Percentiles rank a stretch among this genome's conserved stretches.
These are phyloP conservation scores for Phytophthora rubi DNA, from an alignment of 352 stramenopile genomes.

Conservation along the genomic window DNA sequence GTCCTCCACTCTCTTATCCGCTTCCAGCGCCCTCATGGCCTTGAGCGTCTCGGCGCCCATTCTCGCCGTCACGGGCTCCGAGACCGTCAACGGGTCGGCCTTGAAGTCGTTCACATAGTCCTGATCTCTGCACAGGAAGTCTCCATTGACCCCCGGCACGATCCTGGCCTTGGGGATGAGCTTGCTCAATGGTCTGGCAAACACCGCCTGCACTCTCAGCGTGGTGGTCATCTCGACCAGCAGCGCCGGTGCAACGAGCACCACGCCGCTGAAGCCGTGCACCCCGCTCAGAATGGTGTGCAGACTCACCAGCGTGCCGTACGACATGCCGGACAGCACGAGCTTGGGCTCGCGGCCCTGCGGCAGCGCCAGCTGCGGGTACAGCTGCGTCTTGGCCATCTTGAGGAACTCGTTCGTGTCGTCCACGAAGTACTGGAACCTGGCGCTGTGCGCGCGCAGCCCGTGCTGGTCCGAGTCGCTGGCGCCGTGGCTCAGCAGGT, in stretches of 20 bases:
- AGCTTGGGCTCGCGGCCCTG: constrained; percentile 35
- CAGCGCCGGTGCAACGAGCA: constrained; percentile 64
- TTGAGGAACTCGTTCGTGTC: constrained; percentile 57
- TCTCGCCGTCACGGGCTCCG: constrained; percentile 42
- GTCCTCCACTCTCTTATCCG: constrained; percentile 41
- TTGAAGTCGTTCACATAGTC: constrained; percentile 54
- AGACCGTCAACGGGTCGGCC: constrained; percentile 53
- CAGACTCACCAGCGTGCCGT: constrained; percentile 62
- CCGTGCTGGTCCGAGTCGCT: constrained; percentile 46
- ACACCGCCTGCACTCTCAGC: constrained; percentile 49
- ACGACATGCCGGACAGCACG: constrained; percentile 70
- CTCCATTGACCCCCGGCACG: constrained; percentile 59
- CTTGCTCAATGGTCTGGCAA: constrained; percentile 50
- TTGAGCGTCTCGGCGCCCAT: constrained; percentile 54
- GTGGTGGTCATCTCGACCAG: constrained; percentile 59
- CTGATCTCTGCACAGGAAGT: constrained; percentile 33
- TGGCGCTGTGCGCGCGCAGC: constrained; percentile 38
- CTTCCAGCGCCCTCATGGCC: constrained; percentile 45
- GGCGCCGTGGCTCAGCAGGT: constrained; percentile 52
- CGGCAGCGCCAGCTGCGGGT: constrained; percentile 23
- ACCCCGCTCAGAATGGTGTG: constrained; percentile 57
- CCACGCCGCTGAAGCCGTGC: constrained; percentile 51
- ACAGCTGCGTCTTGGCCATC: constrained; percentile 44
- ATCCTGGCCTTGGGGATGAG: constrained; percentile 58
- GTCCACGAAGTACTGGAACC: constrained; percentile 58